phyloP scores from a whole-genome alignment of 129 eudicot genomes.

The Pulicaria dysenterica region DNA sequence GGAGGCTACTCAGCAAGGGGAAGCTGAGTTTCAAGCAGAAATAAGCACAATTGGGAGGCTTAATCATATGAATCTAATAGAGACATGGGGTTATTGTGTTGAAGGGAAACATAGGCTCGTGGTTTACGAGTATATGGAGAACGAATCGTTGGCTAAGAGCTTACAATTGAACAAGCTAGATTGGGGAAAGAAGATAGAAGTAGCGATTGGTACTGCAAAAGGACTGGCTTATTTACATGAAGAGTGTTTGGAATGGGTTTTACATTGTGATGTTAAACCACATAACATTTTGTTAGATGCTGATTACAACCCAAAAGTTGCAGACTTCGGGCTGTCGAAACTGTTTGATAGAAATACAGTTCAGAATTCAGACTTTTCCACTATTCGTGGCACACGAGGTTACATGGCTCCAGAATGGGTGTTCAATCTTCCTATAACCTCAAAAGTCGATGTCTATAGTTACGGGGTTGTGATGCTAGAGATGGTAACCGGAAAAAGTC shows the following conservation, averaged over 20 bases:
- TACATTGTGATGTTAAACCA: conserved; percentile 66
- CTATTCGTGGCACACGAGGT: conserved; percentile 63
- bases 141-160: conserved; percentile 40
- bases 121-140: conserved; percentile 51
- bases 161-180: conserved; percentile 31
- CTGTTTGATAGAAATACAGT: conserved; percentile 21
- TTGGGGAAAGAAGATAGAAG: conserved; percentile 42
- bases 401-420: conserved; percentile 77
- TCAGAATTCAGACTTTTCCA: conserved; percentile 41
- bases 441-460: conserved; percentile 63
- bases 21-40: conserved; percentile 54
- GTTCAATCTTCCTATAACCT: conserved; percentile 41
- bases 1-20: conserved; percentile 40
- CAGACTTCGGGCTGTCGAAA: conserved; percentile 55
- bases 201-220: conserved; percentile 60
- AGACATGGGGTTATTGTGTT: conserved; percentile 54
- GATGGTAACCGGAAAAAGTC: conserved; percentile 51
- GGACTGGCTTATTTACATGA: conserved; percentile 66
- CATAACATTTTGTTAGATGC: conserved; percentile 47
- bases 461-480: conserved; percentile 52
- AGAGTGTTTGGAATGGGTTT: conserved; percentile 68
- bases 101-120: conserved; percentile 48
- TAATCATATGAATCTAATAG: conserved; percentile 54
- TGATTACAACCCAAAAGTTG: conserved; percentile 44
- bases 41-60: conserved; percentile 50